These are phyloP conservation scores for Royoungia palumana DNA, from an alignment of 768 basidiomycete species.

Conservation along the genomic window DNA sequence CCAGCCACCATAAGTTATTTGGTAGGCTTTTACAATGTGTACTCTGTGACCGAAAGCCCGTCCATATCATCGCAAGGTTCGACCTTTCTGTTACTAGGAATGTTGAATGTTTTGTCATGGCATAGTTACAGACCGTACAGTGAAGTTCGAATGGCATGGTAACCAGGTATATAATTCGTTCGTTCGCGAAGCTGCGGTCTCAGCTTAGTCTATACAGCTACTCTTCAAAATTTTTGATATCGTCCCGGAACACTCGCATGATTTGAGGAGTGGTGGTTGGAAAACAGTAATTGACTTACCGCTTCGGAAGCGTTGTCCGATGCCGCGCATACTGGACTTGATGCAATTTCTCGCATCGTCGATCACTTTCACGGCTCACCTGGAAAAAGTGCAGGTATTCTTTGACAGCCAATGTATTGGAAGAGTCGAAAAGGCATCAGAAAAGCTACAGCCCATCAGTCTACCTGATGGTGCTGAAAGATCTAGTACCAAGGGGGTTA, in stretches of 20 bases:
- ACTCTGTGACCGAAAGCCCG: conserved; percentile 75
- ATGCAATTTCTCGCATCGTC: conserved; percentile 89
- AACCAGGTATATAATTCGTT: conserved; percentile 41
- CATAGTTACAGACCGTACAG: conserved; percentile 61
- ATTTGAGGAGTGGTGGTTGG: conserved; percentile 43
- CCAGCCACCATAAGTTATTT: background rate
- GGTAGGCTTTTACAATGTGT: conserved; percentile 65
- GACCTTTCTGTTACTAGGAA: conserved; percentile 4
- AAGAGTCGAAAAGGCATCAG: conserved; percentile 56
- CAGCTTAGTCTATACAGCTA: too few species aligned
- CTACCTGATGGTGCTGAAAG: conserved; percentile 57
- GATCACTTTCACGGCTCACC: conserved; percentile 83
- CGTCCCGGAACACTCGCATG: conserved; percentile 33
- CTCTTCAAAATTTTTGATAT: conserved; percentile 22
- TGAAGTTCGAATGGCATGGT: conserved; percentile 94
- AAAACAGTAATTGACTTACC: conserved; percentile 78
- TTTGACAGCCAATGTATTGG: conserved; percentile 73
- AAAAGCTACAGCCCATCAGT: conserved; percentile 43
- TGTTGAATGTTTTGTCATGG: background rate
- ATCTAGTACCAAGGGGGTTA: conserved; percentile 40
- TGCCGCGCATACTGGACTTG: conserved; percentile 78
- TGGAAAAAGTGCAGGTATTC: conserved; percentile 71
- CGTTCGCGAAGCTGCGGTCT: too few species aligned
- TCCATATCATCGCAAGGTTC: conserved; percentile 71
- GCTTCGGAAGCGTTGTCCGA: conserved; percentile 70